Percentiles rank a stretch among this genome's conserved stretches.
Conservation (phyloP, 169 alveolate genomes). For the Pseudocohnilembus persalinus region DNA sequence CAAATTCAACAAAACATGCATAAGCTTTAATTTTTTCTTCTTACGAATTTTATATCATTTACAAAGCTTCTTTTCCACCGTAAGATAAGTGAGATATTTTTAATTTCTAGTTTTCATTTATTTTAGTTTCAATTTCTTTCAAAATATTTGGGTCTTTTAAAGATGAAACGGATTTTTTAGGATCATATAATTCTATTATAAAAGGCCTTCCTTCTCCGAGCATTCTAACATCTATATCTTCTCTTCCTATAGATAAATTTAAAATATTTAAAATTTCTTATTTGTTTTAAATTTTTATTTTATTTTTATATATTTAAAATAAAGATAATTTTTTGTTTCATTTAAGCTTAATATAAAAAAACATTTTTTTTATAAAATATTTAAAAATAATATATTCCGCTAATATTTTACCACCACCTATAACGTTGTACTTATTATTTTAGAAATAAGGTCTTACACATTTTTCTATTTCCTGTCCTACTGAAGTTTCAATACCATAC, state of each 20-base stretch:
- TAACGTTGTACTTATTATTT: constrained; percentile 11
- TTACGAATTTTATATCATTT: constrained; percentile 68
- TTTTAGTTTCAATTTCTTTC: constrained; percentile 5
- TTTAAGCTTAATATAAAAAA: no score
- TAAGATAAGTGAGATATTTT: constrained; percentile 49
- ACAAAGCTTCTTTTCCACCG: constrained; percentile 62
- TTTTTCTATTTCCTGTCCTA: constrained; percentile 5
- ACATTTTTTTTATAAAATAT: not conserved
- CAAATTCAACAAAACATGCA: constrained; percentile 69
- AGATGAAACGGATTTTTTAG: constrained; percentile 51
- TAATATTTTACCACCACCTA: constrained; percentile 39
- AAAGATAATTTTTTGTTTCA: constrained; percentile 12
- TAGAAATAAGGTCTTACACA: constrained; percentile 3
- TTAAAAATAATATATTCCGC: not conserved
- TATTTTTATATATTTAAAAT: constrained; percentile 18
- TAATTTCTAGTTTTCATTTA: constrained; percentile 20
- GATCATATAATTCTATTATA: constrained; percentile 70
- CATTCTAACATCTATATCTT: constrained; percentile 85
- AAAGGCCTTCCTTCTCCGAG: constrained; percentile 83
- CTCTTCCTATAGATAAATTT: constrained; percentile 72
- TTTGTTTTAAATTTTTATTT: not conserved
- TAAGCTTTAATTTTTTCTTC: constrained; percentile 70
- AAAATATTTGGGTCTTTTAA: constrained; percentile 18
- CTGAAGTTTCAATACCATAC: not conserved
- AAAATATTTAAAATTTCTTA: constrained; percentile 1